Percentiles rank a stretch among this genome's conserved stretches.
Evolutionary conservation across 139 green algal species (phyloP).

Genomic region (Tetraselmis striata): DNA sequence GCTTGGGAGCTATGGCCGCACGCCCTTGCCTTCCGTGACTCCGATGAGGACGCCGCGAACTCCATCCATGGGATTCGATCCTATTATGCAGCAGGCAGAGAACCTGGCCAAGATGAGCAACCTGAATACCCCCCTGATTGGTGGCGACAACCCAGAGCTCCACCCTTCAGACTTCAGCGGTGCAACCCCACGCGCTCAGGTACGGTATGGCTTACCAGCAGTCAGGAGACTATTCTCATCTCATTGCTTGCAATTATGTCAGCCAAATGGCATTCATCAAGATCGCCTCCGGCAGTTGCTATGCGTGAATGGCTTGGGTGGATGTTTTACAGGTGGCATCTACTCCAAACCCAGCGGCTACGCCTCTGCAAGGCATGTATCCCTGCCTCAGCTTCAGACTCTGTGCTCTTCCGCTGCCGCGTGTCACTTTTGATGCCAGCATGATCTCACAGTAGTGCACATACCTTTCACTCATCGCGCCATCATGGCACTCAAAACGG

Average conservation of each 20-base stretch:
- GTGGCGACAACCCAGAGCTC: constrained; percentile 78
- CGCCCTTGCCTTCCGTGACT: constrained; percentile 45
- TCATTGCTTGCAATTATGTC: constrained; percentile 36
- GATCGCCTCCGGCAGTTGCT: constrained; percentile 15
- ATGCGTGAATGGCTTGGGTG: constrained; percentile 35
- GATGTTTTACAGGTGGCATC: background rate
- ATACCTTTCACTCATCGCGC: constrained; percentile 11
- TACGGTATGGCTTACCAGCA: no score
- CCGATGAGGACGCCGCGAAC: constrained; percentile 68
- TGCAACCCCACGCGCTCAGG: constrained; percentile 45
- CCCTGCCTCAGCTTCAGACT: no score
- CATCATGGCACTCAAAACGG: background rate
- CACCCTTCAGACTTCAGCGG: constrained; percentile 66
- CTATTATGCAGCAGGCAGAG: constrained; percentile 77
- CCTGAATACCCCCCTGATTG: constrained; percentile 82
- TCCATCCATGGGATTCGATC: constrained; percentile 39
- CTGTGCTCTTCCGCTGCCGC: background rate
- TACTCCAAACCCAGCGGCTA: background rate
- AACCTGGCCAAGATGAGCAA: constrained; percentile 66
- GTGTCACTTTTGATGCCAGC: no score
- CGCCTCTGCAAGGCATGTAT: background rate
- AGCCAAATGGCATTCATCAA: no score
- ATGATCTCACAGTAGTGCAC: constrained; percentile 6
- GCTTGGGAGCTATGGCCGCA: background rate
- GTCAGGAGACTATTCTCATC: constrained; percentile 60